These are phyloP conservation scores for Alternaria metachromatica DNA, from an alignment of 2,329 filamentous ascomycete species.

Conservation along the genomic window DNA sequence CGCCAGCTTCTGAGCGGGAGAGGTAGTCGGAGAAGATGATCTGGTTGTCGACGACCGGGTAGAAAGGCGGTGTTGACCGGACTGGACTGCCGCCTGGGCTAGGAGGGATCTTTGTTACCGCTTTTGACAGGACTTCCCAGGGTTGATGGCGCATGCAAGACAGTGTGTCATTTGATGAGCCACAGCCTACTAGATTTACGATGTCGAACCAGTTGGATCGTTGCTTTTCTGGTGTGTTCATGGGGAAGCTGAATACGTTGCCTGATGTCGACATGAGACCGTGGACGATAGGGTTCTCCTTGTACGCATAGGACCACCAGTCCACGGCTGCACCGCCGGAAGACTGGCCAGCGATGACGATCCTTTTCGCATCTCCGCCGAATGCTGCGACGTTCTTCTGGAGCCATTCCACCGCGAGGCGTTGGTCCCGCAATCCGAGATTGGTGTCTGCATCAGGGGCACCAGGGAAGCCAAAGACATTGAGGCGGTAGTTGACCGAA, in stretches of 20 bases:
- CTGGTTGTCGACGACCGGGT: conserved; percentile 25
- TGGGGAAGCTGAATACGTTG: conserved; percentile 25
- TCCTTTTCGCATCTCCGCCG: conserved; percentile 54
- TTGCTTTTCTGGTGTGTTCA: conserved; percentile 22
- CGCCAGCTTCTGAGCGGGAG: conserved; percentile 12
- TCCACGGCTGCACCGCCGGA: conserved; percentile 55
- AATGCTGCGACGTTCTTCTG: conserved; percentile 59
- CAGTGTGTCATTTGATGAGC: conserved; percentile 11
- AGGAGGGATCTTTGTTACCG: conserved; percentile 17
- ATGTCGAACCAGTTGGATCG: conserved; percentile 24
- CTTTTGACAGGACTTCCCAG: conserved; percentile 13
- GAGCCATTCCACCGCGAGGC: conserved; percentile 61
- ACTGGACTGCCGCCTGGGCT: conserved; percentile 25
- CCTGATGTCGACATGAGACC: conserved; percentile 52
- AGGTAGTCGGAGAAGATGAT: conserved; percentile 30
- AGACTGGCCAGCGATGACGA: conserved; percentile 58
- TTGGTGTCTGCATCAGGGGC: conserved; percentile 49
- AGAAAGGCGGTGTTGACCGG: conserved; percentile 23
- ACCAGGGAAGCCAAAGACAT: conserved; percentile 47
- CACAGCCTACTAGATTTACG: conserved; percentile 21
- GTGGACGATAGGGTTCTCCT: conserved; percentile 55
- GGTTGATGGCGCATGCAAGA: conserved; percentile 27
- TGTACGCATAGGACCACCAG: conserved; percentile 57
- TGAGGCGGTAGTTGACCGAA: conserved; percentile 49
- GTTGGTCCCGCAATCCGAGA: conserved; percentile 61